These are phyloP conservation scores for Trichosporon asahii DNA, from an alignment of 1,284 basidiomycete genomes.

Conservation along the genomic window DNA sequence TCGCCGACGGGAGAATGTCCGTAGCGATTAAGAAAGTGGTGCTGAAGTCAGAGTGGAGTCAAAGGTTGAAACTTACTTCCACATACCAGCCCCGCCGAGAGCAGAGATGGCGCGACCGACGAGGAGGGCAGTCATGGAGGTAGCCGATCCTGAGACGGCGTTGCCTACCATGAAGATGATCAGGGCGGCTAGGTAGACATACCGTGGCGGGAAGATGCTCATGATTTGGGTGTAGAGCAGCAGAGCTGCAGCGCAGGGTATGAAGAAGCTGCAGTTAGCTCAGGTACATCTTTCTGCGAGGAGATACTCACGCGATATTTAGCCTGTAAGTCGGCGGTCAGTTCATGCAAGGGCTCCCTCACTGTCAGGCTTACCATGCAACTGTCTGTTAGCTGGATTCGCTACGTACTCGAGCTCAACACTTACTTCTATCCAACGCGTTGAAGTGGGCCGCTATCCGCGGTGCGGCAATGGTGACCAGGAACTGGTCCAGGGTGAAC, in stretches of 20 bases:
- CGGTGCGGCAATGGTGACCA: slow-evolving; percentile 33
- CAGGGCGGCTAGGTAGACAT: slow-evolving; percentile 27
- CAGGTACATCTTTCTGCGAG: too few relatives aligned
- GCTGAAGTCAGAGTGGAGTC: neutral
- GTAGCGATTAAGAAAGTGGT: slow-evolving; percentile 31
- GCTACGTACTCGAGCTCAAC: too few relatives aligned
- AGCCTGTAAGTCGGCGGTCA: neutral
- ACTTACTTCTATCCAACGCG: slow-evolving; percentile 26
- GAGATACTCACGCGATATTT: slow-evolving; percentile 11
- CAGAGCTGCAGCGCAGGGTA: slow-evolving; percentile 30
- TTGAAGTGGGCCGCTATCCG: slow-evolving; percentile 29
- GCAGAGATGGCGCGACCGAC: slow-evolving; percentile 30
- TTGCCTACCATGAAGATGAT: slow-evolving; percentile 29
- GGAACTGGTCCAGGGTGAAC: slow-evolving; percentile 34
- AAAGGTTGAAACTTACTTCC: slow-evolving; percentile 25
- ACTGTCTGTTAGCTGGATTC: neutral
- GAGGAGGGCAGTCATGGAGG: slow-evolving; percentile 32
- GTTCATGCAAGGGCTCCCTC: neutral
- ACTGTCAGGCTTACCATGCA: neutral
- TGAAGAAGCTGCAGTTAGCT: slow-evolving; percentile 27
- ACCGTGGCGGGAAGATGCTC: slow-evolving; percentile 29
- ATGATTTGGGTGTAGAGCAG: slow-evolving; percentile 32
- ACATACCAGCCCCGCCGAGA: slow-evolving; percentile 34
- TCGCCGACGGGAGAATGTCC: slow-evolving; percentile 31
- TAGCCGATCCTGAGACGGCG: slow-evolving; percentile 31